Percentiles rank a stretch among this genome's conserved stretches.
phyloP scores from a whole-genome alignment of 441 rosid species.

The Viola pubescens region DNA sequence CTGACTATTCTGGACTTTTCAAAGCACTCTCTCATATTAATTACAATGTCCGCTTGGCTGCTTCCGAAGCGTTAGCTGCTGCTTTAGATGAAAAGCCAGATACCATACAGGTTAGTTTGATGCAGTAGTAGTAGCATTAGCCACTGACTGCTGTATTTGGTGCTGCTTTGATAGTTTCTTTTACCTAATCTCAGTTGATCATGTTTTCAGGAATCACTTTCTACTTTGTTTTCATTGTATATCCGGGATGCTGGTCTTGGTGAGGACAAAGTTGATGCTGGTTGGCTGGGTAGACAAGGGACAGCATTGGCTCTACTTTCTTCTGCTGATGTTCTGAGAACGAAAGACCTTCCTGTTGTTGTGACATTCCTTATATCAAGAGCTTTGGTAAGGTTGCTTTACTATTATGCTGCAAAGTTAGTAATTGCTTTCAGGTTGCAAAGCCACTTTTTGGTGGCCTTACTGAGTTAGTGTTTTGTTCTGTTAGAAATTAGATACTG shows the following conservation, averaged over 20 bases:
- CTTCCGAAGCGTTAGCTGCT: slow-evolving; percentile 97
- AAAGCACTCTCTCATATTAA: slow-evolving; percentile 42
- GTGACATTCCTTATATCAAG: slow-evolving; percentile 97
- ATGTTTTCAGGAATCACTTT: slow-evolving; percentile 73
- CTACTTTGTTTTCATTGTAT: slow-evolving; percentile 86
- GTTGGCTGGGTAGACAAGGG: slow-evolving; percentile 97
- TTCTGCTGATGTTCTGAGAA: slow-evolving; percentile 87
- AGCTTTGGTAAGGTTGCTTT: slow-evolving; percentile 64
- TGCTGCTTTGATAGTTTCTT: slow-evolving; percentile 13
- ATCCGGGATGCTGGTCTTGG: slow-evolving; percentile 60
- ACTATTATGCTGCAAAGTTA: slow-evolving; percentile 4
- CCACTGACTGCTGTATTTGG: neutral
- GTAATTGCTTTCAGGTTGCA: neutral
- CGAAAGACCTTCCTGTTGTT: slow-evolving; percentile 96
- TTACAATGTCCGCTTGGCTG: slow-evolving; percentile 84
- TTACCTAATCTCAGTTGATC: slow-evolving; percentile 14
- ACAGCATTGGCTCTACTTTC: slow-evolving; percentile 87
- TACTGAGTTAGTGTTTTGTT: no score
- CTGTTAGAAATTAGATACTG: no score
- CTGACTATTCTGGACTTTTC: slow-evolving; percentile 64
- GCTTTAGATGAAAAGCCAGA: slow-evolving; percentile 93
- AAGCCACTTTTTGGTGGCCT: no score
- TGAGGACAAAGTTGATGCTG: slow-evolving; percentile 61
- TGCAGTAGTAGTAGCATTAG: no score
- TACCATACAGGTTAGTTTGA: slow-evolving; percentile 62